phyloP scores from a whole-genome alignment of 2,329 filamentous ascomycete species.

The Talaromyces islandicus region DNA sequence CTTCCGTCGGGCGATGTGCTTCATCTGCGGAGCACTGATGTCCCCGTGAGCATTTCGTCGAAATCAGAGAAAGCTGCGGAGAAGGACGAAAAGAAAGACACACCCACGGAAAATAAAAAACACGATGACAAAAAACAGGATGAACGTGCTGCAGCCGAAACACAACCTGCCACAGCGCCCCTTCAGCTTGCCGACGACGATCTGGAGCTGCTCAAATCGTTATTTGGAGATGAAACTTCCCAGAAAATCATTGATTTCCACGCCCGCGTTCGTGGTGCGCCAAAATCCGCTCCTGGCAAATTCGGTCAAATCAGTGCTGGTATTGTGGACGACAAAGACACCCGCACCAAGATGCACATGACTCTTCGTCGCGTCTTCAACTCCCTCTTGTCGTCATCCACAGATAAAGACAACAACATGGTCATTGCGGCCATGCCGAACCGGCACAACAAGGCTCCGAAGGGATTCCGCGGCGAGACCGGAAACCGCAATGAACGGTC shows the following conservation, averaged over 20 bases:
- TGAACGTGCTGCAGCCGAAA: slow-evolving; percentile 7
- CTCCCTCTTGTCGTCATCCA: slow-evolving; percentile 71
- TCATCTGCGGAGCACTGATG: slow-evolving; percentile 55
- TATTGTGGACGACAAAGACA: slow-evolving; percentile 54
- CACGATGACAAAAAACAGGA: slow-evolving; percentile 7
- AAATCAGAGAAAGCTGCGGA: not conserved
- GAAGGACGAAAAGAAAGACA: not conserved
- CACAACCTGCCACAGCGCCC: slow-evolving; percentile 13
- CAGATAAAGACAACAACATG: slow-evolving; percentile 64
- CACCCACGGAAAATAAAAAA: slow-evolving; percentile 5
- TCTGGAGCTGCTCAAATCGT: slow-evolving; percentile 34
- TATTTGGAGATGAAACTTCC: slow-evolving; percentile 48
- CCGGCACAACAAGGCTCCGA: slow-evolving; percentile 25
- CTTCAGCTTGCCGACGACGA: slow-evolving; percentile 41
- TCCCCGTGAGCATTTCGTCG: slow-evolving; percentile 17
- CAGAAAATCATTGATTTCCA: slow-evolving; percentile 52
- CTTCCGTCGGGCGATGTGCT: slow-evolving; percentile 67
- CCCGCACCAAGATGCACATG: slow-evolving; percentile 59
- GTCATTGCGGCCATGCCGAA: slow-evolving; percentile 46
- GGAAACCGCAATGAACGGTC: slow-evolving; percentile 38
- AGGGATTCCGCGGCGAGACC: slow-evolving; percentile 25
- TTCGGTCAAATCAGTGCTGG: slow-evolving; percentile 50
- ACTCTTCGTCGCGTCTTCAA: slow-evolving; percentile 71
- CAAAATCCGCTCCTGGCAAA: slow-evolving; percentile 50
- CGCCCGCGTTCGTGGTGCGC: slow-evolving; percentile 46